These are phyloP conservation scores for Cyclotella baltica DNA, from an alignment of 108 stramenopile species.

Conservation along the genomic window DNA sequence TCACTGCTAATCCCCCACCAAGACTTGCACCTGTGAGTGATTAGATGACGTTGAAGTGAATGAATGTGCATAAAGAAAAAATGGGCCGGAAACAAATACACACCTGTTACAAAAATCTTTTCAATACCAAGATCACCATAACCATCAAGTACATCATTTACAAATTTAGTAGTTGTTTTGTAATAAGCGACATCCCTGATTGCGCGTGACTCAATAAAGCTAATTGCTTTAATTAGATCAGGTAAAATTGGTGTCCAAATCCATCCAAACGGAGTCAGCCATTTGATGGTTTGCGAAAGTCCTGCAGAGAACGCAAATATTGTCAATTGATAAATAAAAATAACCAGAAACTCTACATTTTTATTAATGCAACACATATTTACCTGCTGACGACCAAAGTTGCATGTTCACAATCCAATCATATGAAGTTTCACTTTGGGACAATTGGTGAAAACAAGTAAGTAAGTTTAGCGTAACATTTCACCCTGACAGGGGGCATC, in stretches of 20 bases:
- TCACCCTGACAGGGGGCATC: not conserved
- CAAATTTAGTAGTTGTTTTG: constrained; percentile 41
- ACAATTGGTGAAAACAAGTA: no score
- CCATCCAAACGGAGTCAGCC: constrained; percentile 67
- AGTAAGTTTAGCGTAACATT: no score
- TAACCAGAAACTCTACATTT: no score
- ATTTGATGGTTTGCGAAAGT: constrained; percentile 69
- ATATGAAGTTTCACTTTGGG: constrained; percentile 64
- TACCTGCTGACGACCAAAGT: constrained; percentile 71
- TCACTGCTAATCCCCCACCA: constrained; percentile 83
- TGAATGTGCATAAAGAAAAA: not conserved
- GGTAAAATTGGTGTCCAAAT: constrained; percentile 72
- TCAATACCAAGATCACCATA: constrained; percentile 32
- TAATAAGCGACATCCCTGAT: constrained; percentile 55
- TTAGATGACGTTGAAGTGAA: not conserved
- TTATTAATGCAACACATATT: not conserved
- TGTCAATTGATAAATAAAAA: no score
- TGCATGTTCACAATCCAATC: constrained; percentile 80
- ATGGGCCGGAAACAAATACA: not conserved
- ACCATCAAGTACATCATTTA: constrained; percentile 36
- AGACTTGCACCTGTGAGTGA: constrained; percentile 12
- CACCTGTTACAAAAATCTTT: constrained; percentile 49
- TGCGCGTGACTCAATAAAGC: constrained; percentile 34
- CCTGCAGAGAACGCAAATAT: no score
- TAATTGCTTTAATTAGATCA: constrained; percentile 53